Conservation (phyloP, 2,329 filamentous ascomycete species). For the Orbilia ellipsospora region DNA sequence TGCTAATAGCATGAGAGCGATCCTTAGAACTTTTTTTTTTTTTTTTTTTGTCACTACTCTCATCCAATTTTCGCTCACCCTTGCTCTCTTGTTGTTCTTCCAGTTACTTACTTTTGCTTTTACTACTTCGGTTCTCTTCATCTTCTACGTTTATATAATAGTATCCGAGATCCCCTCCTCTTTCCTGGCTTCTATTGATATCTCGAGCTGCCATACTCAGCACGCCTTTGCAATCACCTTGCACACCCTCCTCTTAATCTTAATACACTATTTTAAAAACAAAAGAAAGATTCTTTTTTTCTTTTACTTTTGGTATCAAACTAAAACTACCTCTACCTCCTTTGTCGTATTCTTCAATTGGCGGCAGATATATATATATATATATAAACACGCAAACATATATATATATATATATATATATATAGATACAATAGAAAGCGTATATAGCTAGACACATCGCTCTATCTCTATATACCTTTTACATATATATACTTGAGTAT, state of each 20-base stretch:
- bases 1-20: slow-evolving; percentile 18
- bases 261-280: slow-evolving; percentile 9
- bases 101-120: slow-evolving; percentile 24
- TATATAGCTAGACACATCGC: neutral
- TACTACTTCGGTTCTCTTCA: slow-evolving; percentile 13
- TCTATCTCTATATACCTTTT: neutral
- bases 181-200: slow-evolving; percentile 20
- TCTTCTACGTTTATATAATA: slow-evolving; percentile 35
- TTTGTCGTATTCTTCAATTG: neutral
- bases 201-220: slow-evolving; percentile 25
- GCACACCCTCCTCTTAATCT: slow-evolving; percentile 16
- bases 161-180: slow-evolving; percentile 22
- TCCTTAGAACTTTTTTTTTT: slow-evolving; percentile 19
- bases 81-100: slow-evolving; percentile 9
- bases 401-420: too few species aligned
- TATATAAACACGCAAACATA: too few species aligned
- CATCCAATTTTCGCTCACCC: neutral
- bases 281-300: neutral
- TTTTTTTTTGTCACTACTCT: neutral
- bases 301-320: neutral
- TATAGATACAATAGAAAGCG: too few species aligned
- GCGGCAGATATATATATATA: neutral
- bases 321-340: neutral
- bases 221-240: slow-evolving; percentile 10
- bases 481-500: neutral